Evolutionary conservation across 352 stramenopile genomes (phyloP), one percentile per base, ranked within the genome.

Genomic region (Peronosclerospora sorghi): DNA sequence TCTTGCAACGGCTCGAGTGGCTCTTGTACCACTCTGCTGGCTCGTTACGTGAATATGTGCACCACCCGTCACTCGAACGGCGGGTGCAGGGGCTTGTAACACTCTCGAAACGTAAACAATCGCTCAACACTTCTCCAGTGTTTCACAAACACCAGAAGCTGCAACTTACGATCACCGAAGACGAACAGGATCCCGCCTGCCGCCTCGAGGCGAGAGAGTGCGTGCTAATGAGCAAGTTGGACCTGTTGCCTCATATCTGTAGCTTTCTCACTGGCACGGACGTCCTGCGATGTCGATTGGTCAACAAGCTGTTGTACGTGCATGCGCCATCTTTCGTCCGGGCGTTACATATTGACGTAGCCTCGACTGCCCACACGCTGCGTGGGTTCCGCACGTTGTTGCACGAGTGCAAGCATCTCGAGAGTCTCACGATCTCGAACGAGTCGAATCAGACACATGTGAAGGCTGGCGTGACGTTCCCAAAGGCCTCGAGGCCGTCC

Each of bases 1-100:
- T 88, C 23, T 45, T 86, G 41, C 76, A 81, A 42, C 68, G 76
- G 0, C 69, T 88, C 43, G 76, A 88, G 50, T 78, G 75, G 60
- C 82, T 83, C 67, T 52, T 88, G 19, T 88, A 81, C 57, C 61
- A 83, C 27, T 69, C 67, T 7, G 76, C 76, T 0, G 55, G 68
- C 14, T 88, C 76, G 12, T 45, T 84, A 9, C 41, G 59, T 40
- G 76, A 88, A 48, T 88, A 86, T 40, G 44, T 73, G 34, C 75
- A 82, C 58, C 51, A 65, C 13, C 62, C 60, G 27, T 81, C 68
- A 8, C 59, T 88, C 13, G 69, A 82, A 45, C 73, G 76, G 29
- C 73, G 76, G 21, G 72, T 88, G 13, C 76, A 88, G 45, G 59
- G 72, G 18, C 64, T 88, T 17, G 73, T 88, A 46, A 84, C 74